Evolutionary conservation across 2,329 filamentous ascomycete species (phyloP).

Genomic region (Drechslerella stenobrocha): DNA sequence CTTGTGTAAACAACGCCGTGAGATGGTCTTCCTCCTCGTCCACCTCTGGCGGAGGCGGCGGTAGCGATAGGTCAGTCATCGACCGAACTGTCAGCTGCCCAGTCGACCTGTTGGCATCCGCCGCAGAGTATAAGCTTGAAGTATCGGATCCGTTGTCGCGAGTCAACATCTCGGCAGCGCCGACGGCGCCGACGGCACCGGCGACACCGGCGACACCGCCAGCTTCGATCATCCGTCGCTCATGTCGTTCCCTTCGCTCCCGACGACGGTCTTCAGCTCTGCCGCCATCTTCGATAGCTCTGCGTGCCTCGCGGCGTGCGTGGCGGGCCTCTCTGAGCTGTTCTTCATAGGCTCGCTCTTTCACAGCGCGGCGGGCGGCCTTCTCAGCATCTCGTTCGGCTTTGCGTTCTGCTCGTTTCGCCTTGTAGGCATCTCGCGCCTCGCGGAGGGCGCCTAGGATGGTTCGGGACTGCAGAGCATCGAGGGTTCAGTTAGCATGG

Average conservation of each 20-base stretch:
- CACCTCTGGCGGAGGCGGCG: slow-evolving; percentile 27
- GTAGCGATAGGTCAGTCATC: slow-evolving; percentile 37
- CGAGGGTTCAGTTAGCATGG: neutral
- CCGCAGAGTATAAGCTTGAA: slow-evolving; percentile 40
- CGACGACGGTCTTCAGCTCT: slow-evolving; percentile 29
- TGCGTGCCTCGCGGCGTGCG: slow-evolving; percentile 41
- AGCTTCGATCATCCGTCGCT: slow-evolving; percentile 31
- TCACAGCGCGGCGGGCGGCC: slow-evolving; percentile 43
- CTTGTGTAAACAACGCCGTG: slow-evolving; percentile 49
- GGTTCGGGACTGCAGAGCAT: slow-evolving; percentile 49
- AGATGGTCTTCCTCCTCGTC: slow-evolving; percentile 41
- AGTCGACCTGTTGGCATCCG: slow-evolving; percentile 26
- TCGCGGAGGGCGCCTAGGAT: slow-evolving; percentile 52
- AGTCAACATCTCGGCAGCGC: slow-evolving; percentile 16
- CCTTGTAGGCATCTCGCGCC: slow-evolving; percentile 52
- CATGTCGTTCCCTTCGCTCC: slow-evolving; percentile 26
- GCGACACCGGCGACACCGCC: too few relatives aligned
- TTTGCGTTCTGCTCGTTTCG: slow-evolving; percentile 52
- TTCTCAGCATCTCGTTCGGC: slow-evolving; percentile 47
- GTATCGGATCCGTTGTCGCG: slow-evolving; percentile 36
- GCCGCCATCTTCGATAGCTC: slow-evolving; percentile 39
- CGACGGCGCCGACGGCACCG: too few relatives aligned
- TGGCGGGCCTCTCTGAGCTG: slow-evolving; percentile 47
- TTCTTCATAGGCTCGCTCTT: slow-evolving; percentile 49
- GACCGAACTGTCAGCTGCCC: slow-evolving; percentile 31